phyloP scores from a whole-genome alignment of 1,284 basidiomycete genomes.

The Prillingera fragicola region DNA sequence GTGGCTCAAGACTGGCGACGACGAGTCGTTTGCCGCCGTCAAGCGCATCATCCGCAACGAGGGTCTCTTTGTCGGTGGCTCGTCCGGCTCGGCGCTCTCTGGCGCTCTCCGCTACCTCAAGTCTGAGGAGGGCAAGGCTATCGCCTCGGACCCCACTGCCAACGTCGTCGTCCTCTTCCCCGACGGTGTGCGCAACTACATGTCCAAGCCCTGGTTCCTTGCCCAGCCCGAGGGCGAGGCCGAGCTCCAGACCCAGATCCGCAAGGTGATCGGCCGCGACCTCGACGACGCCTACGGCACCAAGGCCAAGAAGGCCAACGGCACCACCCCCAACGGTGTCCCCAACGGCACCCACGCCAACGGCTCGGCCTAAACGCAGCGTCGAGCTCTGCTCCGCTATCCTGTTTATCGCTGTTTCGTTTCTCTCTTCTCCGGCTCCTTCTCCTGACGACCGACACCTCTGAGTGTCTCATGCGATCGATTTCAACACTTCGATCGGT shows the following conservation, averaged over 20 bases:
- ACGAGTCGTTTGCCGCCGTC: constrained; percentile 71
- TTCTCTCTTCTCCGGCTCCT: no score
- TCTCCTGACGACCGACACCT: no score
- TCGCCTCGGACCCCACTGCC: constrained; percentile 64
- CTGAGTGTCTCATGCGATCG: no score
- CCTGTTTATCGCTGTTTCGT: no score
- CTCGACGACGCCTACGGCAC: constrained; percentile 16
- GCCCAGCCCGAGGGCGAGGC: constrained; percentile 9
- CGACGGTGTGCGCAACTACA: constrained; percentile 93
- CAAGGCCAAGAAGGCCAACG: constrained; percentile 3
- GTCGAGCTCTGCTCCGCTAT: no score
- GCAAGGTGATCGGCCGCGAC: constrained; percentile 16
- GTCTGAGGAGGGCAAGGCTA: constrained; percentile 57
- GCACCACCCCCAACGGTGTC: no score
- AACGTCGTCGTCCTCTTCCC: constrained; percentile 88
- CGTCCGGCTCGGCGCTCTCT: constrained; percentile 75
- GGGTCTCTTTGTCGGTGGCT: constrained; percentile 86
- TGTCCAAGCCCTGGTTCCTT: constrained; percentile 64
- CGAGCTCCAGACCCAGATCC: constrained; percentile 12
- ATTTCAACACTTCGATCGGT: no score
- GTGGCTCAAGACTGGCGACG: constrained; percentile 84
- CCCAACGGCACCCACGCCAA: no score
- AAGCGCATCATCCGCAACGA: constrained; percentile 74
- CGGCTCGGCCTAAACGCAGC: no score
- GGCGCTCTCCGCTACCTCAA: constrained; percentile 74